Percentiles rank a stretch among this genome's conserved stretches.
Evolutionary conservation across 139 green algal genomes (phyloP).

Genomic region (Parachlorella kessleri): DNA sequence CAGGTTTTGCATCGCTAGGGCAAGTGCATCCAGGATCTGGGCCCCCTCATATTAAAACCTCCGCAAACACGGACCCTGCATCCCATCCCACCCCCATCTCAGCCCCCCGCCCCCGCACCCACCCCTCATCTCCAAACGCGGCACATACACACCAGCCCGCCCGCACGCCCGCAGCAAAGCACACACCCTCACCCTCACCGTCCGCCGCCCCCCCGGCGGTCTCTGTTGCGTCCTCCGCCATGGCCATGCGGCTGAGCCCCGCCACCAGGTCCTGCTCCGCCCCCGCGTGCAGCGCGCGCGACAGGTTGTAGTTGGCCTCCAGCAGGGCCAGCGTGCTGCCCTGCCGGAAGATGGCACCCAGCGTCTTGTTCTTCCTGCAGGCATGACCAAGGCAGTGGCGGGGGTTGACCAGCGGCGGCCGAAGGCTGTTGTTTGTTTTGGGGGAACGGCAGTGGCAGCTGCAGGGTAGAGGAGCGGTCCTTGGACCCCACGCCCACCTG

Average conservation of each 20-base stretch:
- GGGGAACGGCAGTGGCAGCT: too few relatives aligned
- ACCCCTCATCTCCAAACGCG: too few relatives aligned
- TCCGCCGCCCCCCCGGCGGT: slow-evolving; percentile 3
- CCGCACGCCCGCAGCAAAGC: neutral
- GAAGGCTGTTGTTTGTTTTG: too few relatives aligned
- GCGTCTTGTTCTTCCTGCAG: slow-evolving; percentile 97
- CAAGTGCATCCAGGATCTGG: neutral
- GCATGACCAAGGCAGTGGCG: too few relatives aligned
- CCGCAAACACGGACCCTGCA: too few relatives aligned
- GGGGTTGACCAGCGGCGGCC: too few relatives aligned
- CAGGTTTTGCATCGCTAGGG: neutral
- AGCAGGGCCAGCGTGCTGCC: slow-evolving; percentile 68
- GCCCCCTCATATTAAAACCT: neutral
- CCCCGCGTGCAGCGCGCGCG: slow-evolving; percentile 13
- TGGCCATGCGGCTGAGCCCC: slow-evolving; percentile 26
- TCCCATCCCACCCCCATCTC: too few relatives aligned
- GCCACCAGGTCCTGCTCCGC: slow-evolving; percentile 21
- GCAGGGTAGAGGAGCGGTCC: too few relatives aligned
- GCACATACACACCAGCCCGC: neutral
- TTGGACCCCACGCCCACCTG: slow-evolving; percentile 9
- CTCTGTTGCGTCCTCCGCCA: slow-evolving; percentile 27
- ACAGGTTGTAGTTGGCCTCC: slow-evolving; percentile 77
- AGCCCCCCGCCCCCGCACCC: too few relatives aligned
- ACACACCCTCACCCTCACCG: slow-evolving; percentile 39
- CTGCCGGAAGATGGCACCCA: slow-evolving; percentile 90